Percentiles rank a stretch among this genome's conserved stretches.
Conservation (phyloP, 2,329 filamentous ascomycete genomes). For the Lachnellula subtilissima region DNA sequence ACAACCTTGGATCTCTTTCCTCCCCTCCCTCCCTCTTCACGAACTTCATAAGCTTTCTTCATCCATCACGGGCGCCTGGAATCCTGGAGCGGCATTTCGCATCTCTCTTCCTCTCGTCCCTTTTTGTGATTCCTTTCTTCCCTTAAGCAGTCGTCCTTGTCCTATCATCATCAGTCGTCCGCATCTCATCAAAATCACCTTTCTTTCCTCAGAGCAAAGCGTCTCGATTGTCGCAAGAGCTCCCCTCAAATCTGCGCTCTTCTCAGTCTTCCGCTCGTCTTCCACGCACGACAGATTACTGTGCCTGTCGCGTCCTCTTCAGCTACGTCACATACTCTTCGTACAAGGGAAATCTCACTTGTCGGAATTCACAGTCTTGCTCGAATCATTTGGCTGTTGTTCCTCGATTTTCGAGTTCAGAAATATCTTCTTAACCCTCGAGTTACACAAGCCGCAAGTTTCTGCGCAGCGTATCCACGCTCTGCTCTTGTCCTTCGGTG, state of each 20-base stretch:
- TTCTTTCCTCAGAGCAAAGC: conserved; percentile 19
- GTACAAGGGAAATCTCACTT: conserved; percentile 25
- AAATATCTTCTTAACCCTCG: conserved; percentile 28
- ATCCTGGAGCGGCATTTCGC: conserved; percentile 30
- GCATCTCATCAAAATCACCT: conserved; percentile 12
- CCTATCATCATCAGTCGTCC: conserved; percentile 19
- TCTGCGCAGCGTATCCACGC: conserved; percentile 18
- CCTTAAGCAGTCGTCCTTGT: conserved; percentile 18
- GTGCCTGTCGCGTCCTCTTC: conserved; percentile 26
- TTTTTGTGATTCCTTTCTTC: conserved; percentile 28
- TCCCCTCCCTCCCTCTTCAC: conserved; percentile 8
- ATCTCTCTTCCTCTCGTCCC: conserved; percentile 30
- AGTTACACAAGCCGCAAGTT: conserved; percentile 25
- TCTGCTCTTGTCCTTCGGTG: conserved; percentile 19
- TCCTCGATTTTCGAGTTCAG: conserved; percentile 25
- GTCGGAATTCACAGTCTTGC: conserved; percentile 22
- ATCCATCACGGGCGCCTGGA: conserved; percentile 29
- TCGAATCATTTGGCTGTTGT: conserved; percentile 27
- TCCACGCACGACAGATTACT: conserved; percentile 17
- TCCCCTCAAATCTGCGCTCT: conserved; percentile 12
- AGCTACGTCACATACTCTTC: conserved; percentile 17
- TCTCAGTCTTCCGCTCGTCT: conserved; percentile 17
- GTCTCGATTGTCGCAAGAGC: conserved; percentile 21
- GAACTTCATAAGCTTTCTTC: conserved; percentile 16
- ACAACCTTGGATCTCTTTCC: neutral